Base-by-base conservation (phyloP, 148 eudicot species). In the Hydrangea macrophylla region DNA sequence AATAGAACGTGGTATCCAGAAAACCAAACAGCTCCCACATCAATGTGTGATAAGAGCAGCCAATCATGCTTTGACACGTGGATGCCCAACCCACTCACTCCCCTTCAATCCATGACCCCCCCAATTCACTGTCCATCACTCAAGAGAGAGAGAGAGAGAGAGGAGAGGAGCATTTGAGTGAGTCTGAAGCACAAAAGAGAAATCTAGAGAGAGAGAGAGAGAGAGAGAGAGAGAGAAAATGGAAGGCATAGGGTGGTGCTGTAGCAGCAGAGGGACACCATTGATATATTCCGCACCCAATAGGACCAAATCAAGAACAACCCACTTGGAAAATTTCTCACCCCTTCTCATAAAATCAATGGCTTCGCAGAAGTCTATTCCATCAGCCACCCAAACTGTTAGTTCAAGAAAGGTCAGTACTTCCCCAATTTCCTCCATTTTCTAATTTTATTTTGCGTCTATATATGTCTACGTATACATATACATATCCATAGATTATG, bases 341-440 rank as follows among this genome's bases (percentile, higher is more conserved):
- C 25, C 78, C 24, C 70, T 77, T 58, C 65, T 77, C 9, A 65
- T 83, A 23, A 72, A 58, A 74, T 83, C 86, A 62, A 83, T 83
- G 86, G 83, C 86, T 27, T 58, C 79, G 44, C 79, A 74, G 69
- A 83, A 80, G 71, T 72, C 83, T 11, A 59, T 27, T 48, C 71
- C 86, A 5, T 58, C 81, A 3, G 75, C 77, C 54, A 65, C 81
- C 28, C 80, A 69, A 42, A 77, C 86, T 62, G 66, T 64, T 61
- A 25, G 39, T 64, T 76, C 83, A 25, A 76, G 45, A 37, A 80
- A 83, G 83, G 86, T 77, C 56, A 69, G 67, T 62, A 2, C 12
- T 4, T 48, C 53, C 53, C 17, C 53, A 1, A 0, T 18, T 48
- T 48, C 23, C 53, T 48, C 23, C 53, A 48, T 18, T 10, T 45